Percentiles rank a stretch among this genome's conserved stretches.
Evolutionary conservation across 2,329 filamentous ascomycete species (phyloP).

Genomic region (Sporothrix humicola): DNA sequence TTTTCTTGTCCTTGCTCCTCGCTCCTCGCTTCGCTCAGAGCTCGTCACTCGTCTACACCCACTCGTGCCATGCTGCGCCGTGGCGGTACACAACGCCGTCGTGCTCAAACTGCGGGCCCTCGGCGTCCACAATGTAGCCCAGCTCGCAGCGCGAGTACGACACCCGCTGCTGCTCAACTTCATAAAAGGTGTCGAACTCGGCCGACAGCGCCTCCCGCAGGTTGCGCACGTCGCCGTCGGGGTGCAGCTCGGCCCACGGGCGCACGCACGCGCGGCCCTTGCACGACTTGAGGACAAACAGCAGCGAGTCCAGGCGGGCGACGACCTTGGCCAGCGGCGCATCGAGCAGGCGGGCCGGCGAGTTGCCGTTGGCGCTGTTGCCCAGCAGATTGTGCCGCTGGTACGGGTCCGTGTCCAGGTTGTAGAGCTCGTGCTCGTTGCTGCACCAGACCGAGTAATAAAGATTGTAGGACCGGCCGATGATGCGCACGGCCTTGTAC

Average conservation of each 20-base stretch:
- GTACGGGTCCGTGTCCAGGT: conserved; percentile 55
- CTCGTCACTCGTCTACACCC: conserved; percentile 38
- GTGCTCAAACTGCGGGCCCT: conserved; percentile 56
- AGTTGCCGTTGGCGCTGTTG: conserved; percentile 29
- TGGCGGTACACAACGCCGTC: conserved; percentile 42
- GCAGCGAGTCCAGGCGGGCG: conserved; percentile 61
- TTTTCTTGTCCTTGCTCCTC: no score
- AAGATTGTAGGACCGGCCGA: conserved; percentile 61
- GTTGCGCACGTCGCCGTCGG: conserved; percentile 56
- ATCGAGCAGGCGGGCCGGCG: conserved; percentile 43
- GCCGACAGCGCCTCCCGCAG: conserved; percentile 57
- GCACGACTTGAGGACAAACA: conserved; percentile 67
- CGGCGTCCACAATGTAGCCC: conserved; percentile 62
- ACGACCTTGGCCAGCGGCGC: conserved; percentile 50
- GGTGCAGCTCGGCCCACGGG: conserved; percentile 64
- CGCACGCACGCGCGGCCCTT: conserved; percentile 57
- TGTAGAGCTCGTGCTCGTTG: conserved; percentile 70
- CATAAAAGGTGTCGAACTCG: conserved; percentile 60
- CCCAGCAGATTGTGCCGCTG: conserved; percentile 55
- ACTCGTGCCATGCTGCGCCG: conserved; percentile 42
- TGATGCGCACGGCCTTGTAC: conserved; percentile 65
- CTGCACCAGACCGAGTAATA: conserved; percentile 74
- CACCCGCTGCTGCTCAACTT: conserved; percentile 55
- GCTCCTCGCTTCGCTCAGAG: no score
- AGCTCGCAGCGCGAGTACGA: conserved; percentile 58